Conservation (phyloP, 495 filamentous ascomycete genomes). For the Aspergillus conjunctus region DNA sequence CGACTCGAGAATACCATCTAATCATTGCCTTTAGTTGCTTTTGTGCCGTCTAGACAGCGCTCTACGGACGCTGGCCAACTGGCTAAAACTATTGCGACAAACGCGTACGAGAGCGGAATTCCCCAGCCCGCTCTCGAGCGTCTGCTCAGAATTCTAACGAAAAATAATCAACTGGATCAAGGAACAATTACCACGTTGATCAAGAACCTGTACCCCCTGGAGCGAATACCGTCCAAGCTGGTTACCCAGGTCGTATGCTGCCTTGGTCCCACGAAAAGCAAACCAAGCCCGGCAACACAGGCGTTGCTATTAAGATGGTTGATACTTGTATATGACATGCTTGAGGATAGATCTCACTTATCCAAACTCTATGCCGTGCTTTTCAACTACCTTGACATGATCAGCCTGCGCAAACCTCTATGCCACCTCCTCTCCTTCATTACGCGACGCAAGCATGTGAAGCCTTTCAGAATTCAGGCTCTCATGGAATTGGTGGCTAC, state of each 20-base stretch:
- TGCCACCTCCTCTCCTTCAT: conserved; percentile 84
- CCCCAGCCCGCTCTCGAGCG: conserved; percentile 57
- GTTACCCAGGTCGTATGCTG: conserved; percentile 70
- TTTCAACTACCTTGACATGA: conserved; percentile 83
- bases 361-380: conserved; percentile 74
- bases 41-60: conserved; percentile 45
- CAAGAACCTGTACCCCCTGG: conserved; percentile 73
- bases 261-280: conserved; percentile 76
- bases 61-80: conserved; percentile 45
- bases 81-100: conserved; percentile 44
- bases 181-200: conserved; percentile 64
- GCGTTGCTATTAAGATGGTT: conserved; percentile 77
- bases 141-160: conserved; percentile 68
- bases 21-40: conserved; percentile 37
- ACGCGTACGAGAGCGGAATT: conserved; percentile 69
- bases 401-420: conserved; percentile 54
- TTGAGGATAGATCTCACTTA: conserved; percentile 66
- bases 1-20: conserved; percentile 10
- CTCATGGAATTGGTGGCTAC: conserved; percentile 61
- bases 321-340: conserved; percentile 71
- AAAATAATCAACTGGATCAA: conserved; percentile 73
- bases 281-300: conserved; percentile 71
- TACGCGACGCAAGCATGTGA: conserved; percentile 84
- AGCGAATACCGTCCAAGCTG: conserved; percentile 59
- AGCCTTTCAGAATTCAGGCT: conserved; percentile 79